Conservation (phyloP, 2,329 filamentous ascomycete genomes). For the Teratosphaeria viscida region DNA sequence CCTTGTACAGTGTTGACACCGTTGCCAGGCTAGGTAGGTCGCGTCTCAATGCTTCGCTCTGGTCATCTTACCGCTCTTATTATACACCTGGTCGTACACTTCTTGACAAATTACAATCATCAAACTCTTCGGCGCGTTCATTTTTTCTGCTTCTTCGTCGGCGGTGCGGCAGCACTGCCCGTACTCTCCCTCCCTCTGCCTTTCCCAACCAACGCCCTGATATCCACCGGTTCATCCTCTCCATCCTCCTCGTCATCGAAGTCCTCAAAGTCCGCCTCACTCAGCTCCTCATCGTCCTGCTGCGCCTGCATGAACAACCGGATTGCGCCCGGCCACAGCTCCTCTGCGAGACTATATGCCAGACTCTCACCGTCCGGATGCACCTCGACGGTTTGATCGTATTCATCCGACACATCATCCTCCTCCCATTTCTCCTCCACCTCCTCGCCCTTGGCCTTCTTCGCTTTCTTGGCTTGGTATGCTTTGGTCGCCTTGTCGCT, state of each 20-base stretch:
- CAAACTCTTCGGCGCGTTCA: conserved; percentile 1
- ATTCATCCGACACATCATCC: conserved; percentile 49
- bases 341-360: conserved; percentile 70
- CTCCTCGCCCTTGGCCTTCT: conserved; percentile 30
- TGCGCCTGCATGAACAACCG: conserved; percentile 73
- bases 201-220: conserved; percentile 32
- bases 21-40: too few species aligned
- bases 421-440: conserved; percentile 42
- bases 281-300: conserved; percentile 55
- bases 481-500: conserved; percentile 50
- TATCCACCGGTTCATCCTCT: conserved; percentile 40
- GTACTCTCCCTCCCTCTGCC: conserved; percentile 25
- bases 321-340: conserved; percentile 79
- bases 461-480: conserved; percentile 48
- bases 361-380: conserved; percentile 82
- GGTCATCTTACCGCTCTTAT: not conserved
- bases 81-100: not conserved
- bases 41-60: too few species aligned
- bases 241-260: conserved; percentile 48
- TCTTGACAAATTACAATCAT: not conserved
- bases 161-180: conserved; percentile 11
- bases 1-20: too few species aligned
- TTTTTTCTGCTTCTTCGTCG: conserved; percentile 31
- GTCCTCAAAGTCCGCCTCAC: conserved; percentile 60
- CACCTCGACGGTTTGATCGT: conserved; percentile 62